Base-by-base conservation (phyloP, 1,284 basidiomycete genomes). In the Cryptococcus maquisensis region DNA sequence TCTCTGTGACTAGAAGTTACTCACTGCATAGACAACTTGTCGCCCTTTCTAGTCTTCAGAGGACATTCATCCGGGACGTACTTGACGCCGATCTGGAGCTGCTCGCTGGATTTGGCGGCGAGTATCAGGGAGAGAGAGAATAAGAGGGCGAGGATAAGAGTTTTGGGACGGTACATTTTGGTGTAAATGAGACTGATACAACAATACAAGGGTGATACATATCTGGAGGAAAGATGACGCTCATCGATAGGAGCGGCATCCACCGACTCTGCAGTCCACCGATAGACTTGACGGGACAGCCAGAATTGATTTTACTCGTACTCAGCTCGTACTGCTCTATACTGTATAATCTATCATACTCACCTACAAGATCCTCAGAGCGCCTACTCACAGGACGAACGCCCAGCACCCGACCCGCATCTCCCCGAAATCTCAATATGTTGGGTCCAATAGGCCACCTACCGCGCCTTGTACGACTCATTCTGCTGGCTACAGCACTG, bases 11-110 rank as follows among this genome's bases (percentile, higher is more conserved):
- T 10, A 12, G 12, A 18, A 15, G 3, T 6, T 36, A 68, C 69
- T 53, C 60, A 76, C 71, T 77, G 74, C 80, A 81, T 80, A 42
- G 69, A 67, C 23, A 82, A 67, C 68, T 71, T 66, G 66, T 82
- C 81, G 13, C 79, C 79, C 28, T 75, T 75, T 52, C 76, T 71
- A 4, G 77, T 66, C 68, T 80, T 79, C 61, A 80, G 59, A 3
- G 70, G 65, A 66, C 81, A 82, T 24, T 67, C 60, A 9, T 75
- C 71, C 12, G 78, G 78, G 56, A 75, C 75, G 68, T 74, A 71
- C 64, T 77, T 80, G 64, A 81, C 77, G 9, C 75, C 74, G 50
- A 77, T 67, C 46, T 72, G 62, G 21, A 77, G 66, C 45, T 67
- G 61, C n/a, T 55, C 61, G 7, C 49, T 23, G 9, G 52, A 56